Base-by-base conservation (phyloP, 192 early-diverging fungal species). In the Cetraspora pellucida region DNA sequence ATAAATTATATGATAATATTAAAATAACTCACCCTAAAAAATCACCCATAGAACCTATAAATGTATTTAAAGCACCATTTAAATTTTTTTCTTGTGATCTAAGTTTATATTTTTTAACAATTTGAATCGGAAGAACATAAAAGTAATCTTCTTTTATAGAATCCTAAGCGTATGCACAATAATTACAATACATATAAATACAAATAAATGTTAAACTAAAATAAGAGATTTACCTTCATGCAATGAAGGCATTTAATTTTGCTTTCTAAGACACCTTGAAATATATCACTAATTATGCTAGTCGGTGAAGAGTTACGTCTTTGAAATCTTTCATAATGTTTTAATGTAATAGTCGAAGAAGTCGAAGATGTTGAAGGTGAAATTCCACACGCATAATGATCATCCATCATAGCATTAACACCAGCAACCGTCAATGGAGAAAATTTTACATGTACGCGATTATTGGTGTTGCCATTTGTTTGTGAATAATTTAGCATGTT, bases 121-220 rank as follows among this genome's bases (percentile, higher is more conserved):
- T 81, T 17, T 80, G 78, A 65, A 84, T 84, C 5, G 78, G 77
- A 17, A 84, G 55, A 66, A 81, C 82, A 68, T 79, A 84, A 63
- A 84, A 81, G 23, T 79, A 74, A 58, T 84, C 82, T 69, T 84
- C 82, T n/a, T 84, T 84, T 58, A 78, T 77, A 49, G 77, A 84
- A 19, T 81, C 75, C 78, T 81, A 78, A 27, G 10, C 19, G 43
- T 44, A 19, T 44, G 43, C n/a, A 43, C 8, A 17, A 65, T 65
- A 44, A 65, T 37, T 37, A 14, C 19, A 65, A 37, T n/a, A 37
- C 11, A 3, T 30, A 63, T 16, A 61, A 30, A 63, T 63, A 30
- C 10, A 5, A 65, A 21, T 43, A 19, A 52, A 52, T n/a, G n/a
- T n/a, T n/a, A 19, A 54, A n/a, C 4, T 13, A 54, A 13, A 4